These are phyloP conservation scores for Phaffomyces antillensis DNA, from an alignment of 805 yeast genomes.

Conservation along the genomic window DNA sequence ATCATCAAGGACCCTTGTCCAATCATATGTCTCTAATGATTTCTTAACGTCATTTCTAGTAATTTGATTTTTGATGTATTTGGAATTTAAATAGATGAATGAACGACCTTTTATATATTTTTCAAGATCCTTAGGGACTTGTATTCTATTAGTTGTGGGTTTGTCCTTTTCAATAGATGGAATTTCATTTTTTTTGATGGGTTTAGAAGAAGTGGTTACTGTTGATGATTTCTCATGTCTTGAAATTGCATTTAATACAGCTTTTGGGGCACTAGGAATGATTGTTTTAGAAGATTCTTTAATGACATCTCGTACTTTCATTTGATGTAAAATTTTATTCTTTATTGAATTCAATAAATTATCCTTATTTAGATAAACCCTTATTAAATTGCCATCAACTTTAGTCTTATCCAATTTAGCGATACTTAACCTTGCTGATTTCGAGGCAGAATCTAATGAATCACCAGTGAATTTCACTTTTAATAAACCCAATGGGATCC, in stretches of 20 bases:
- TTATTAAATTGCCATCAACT: constrained; percentile 46
- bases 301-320: constrained; percentile 4
- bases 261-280: constrained; percentile 23
- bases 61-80: constrained; percentile 32
- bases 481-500: constrained; percentile 72
- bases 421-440: constrained; percentile 39
- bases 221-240: background rate
- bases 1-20: constrained; percentile 61
- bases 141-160: no score
- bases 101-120: constrained; percentile 51
- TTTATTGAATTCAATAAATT: constrained; percentile 29
- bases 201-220: background rate
- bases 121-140: constrained; percentile 42
- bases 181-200: no score
- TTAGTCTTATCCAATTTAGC: constrained; percentile 33
- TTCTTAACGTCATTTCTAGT: constrained; percentile 53
- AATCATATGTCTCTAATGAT: constrained; percentile 49
- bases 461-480: constrained; percentile 52
- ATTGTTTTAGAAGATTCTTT: constrained; percentile 23
- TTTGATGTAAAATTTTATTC: constrained; percentile 3
- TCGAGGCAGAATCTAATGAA: constrained; percentile 34
- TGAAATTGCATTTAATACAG: constrained; percentile 14
- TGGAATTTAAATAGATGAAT: constrained; percentile 46
- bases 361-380: constrained; percentile 38
- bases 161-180: no score